Evolutionary conservation across 1,284 basidiomycete genomes (phyloP).

Genomic region (Trichosporon coremiiforme): DNA sequence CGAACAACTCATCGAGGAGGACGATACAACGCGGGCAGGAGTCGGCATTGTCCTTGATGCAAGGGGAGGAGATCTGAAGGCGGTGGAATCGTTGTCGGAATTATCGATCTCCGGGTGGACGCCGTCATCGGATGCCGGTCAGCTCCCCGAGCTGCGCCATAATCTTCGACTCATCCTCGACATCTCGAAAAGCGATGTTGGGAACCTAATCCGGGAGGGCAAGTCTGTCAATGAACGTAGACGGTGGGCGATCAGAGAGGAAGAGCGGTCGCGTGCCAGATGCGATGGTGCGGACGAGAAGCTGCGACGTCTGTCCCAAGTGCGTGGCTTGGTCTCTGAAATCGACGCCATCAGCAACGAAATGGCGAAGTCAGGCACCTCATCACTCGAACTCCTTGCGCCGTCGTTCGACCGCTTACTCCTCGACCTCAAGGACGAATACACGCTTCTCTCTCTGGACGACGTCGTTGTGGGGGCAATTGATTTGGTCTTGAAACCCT

Average conservation of each 20-base stretch:
- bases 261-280: conserved; percentile 65
- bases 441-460: conserved; percentile 76
- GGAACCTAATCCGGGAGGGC: conserved; percentile 86
- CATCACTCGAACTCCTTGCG: conserved; percentile 70
- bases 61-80: conserved; percentile 80
- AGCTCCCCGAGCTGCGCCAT: conserved; percentile 92
- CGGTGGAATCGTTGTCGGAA: conserved; percentile 78
- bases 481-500: conserved; percentile 62
- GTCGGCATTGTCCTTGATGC: conserved; percentile 89
- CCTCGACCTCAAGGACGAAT: conserved; percentile 73
- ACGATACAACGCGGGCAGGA: conserved; percentile 58
- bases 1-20: conserved; percentile 85
- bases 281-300: not conserved
- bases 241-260: conserved; percentile 64
- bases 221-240: conserved; percentile 76
- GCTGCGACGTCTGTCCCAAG: conserved; percentile 28
- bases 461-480: conserved; percentile 91
- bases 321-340: conserved; percentile 71
- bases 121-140: conserved; percentile 76
- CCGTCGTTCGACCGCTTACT: conserved; percentile 71
- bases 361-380: conserved; percentile 62
- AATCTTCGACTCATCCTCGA: conserved; percentile 87
- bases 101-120: conserved; percentile 78
- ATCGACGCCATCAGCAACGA: conserved; percentile 68
- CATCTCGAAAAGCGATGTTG: conserved; percentile 75